A percentile compares a stretch with the other conserved stretches of the same genome.
These are phyloP conservation scores for Stentor roeselii DNA, from an alignment of 73 alveolate genomes.

Conservation along the genomic window DNA sequence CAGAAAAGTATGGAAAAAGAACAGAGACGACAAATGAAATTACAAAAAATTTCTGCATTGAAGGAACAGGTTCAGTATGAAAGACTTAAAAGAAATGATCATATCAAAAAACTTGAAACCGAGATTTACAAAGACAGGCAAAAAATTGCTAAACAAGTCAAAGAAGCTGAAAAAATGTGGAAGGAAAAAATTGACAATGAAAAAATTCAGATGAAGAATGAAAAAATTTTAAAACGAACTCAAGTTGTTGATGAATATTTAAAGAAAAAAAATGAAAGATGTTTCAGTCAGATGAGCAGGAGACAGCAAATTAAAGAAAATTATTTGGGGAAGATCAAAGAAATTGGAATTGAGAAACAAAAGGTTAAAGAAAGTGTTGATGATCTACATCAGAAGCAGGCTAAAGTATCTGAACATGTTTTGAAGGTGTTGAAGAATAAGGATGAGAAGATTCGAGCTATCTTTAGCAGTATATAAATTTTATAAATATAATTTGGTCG, in stretches of 20 bases:
- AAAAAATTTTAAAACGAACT: not conserved
- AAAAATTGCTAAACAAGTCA: not conserved
- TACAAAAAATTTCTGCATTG: too few species aligned
- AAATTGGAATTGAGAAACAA: not conserved
- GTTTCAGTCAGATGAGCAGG: not conserved
- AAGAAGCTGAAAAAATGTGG: not conserved
- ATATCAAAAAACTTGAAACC: not conserved
- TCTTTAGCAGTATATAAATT: too few species aligned
- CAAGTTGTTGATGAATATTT: too few species aligned
- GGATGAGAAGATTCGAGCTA: too few species aligned
- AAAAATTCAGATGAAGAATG: not conserved
- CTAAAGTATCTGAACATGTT: not conserved
- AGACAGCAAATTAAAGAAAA: not conserved
- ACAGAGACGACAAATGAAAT: not conserved
- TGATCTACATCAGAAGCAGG: not conserved
- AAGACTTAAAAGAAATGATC: not conserved
- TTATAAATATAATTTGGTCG: too few species aligned
- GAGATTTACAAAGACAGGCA: not conserved
- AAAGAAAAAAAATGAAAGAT: constrained; percentile 5
- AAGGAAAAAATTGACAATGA: not conserved
- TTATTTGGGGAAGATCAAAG: not conserved
- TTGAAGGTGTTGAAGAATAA: not conserved
- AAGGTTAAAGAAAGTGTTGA: not conserved
- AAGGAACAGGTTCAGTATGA: not conserved
- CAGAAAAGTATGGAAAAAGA: not conserved